Base-by-base conservation (phyloP, 192 early-diverging fungal genomes). In the Linnemannia hyalina region DNA sequence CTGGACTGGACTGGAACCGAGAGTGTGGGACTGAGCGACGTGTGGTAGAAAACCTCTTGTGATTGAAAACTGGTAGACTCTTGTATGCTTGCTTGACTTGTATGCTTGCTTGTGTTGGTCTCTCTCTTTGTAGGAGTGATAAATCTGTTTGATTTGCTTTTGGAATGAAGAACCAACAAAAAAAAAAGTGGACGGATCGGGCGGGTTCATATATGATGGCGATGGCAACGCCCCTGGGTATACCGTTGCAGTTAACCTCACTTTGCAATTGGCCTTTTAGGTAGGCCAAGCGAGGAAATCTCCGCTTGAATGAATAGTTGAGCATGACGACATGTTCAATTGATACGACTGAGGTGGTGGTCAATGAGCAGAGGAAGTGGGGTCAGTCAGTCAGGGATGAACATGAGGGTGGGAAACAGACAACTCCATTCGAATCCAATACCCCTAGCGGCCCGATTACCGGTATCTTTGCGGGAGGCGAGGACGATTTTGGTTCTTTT, bases 361-460 rank as follows among this genome's bases (percentile, higher is more conserved):
- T n/a, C 57, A 65, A 65, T 15, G 29, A 65, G 60, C 29, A 29
- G n/a, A 15, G 8, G 4, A 11, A 35, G 10, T 65, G 11, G n/a
- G 55, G 7, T 9, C 55, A 18, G n/a, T 15, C 11, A 26, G 22
- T 22, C 0, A 54, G 52, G 52, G 55, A n/a, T 57, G 23, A 10
- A 32, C 9, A 63, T 8, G n/a, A 10, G n/a, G 7, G n/a, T 5
- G 7, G 22, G n/a, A 26, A 46, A 46, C 44, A 46, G 10, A 9
- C 57, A 65, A 32, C 60, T 65, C 60, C 60, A 11, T 32, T 65
- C 60, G n/a, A 65, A 23, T 65, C 60, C 60, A 65, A 65, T 65
- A 29, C 60, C 60, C 57, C 32, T 0, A 32, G 60, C 29, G 60
- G 23, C 60, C 7, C n/a, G n/a, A 23, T 57, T 52, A 22, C 18